Percentiles rank a stretch among this genome's conserved stretches.
Evolutionary conservation across 139 green algal genomes (phyloP).

Genomic region (Trebouxia sp.): DNA sequence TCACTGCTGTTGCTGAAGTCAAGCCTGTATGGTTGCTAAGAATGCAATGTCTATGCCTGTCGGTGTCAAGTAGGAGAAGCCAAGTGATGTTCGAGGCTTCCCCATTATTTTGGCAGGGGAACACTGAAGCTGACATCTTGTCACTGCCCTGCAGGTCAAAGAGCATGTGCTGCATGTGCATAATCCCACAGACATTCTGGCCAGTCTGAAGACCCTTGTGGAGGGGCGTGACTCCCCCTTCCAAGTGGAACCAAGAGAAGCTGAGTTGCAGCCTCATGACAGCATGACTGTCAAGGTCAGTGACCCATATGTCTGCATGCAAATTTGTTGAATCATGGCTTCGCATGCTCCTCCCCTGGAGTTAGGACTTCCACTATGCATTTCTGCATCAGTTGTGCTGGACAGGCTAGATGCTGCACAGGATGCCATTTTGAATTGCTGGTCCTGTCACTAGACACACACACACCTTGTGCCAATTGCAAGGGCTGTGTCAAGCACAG

Average conservation of each 20-base stretch:
- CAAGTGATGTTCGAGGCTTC: not conserved
- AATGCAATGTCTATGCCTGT: too few species aligned
- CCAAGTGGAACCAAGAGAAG: constrained; percentile 56
- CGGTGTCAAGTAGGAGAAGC: too few species aligned
- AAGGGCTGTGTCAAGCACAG: too few species aligned
- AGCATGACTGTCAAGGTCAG: constrained; percentile 40
- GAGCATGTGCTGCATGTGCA: constrained; percentile 51
- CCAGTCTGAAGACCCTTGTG: constrained; percentile 75
- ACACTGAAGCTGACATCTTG: not conserved
- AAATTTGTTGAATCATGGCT: too few species aligned
- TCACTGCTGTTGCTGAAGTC: too few species aligned
- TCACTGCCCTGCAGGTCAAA: constrained; percentile 24
- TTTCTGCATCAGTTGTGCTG: not conserved
- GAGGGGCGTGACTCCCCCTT: constrained; percentile 65
- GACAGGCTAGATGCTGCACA: not conserved
- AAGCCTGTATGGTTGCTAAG: too few species aligned
- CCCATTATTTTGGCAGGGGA: not conserved
- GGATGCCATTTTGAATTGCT: too few species aligned
- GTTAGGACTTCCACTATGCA: not conserved
- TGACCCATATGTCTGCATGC: too few species aligned
- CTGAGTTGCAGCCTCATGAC: constrained; percentile 48
- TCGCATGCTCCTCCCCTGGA: not conserved
- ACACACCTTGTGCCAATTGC: too few species aligned
- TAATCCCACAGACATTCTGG: constrained; percentile 73
- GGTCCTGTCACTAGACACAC: too few species aligned